Conservation (phyloP, 2,329 filamentous ascomycete species). For the Claviceps humidiphila region DNA sequence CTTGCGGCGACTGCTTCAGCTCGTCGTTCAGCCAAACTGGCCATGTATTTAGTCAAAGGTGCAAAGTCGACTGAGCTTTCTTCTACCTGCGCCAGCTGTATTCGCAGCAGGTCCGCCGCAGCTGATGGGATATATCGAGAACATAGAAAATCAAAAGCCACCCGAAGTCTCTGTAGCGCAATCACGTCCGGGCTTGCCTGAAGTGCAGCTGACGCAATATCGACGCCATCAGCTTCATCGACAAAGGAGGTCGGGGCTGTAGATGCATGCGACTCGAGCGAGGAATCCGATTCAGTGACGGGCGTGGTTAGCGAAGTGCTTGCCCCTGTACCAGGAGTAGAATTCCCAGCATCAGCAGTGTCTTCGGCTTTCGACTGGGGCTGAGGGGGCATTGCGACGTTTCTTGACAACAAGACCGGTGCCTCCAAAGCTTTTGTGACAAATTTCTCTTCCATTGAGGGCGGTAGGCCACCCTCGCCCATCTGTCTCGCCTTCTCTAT, state of each 20-base stretch:
- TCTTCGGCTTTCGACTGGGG: conserved; percentile 6
- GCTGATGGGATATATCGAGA: conserved; percentile 42
- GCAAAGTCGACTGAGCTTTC: conserved; percentile 45
- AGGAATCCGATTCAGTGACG: conserved; percentile 22
- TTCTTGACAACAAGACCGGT: conserved; percentile 57
- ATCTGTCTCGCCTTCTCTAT: conserved; percentile 60
- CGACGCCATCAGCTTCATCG: conserved; percentile 18
- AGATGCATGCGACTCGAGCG: conserved; percentile 25
- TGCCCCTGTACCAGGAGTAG: conserved; percentile 13
- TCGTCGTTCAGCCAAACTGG: conserved; percentile 51
- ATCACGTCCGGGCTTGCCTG: conserved; percentile 35
- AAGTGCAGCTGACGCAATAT: conserved; percentile 27
- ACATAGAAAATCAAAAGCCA: conserved; percentile 52
- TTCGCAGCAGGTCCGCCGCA: conserved; percentile 28
- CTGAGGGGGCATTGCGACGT: conserved; percentile 28
- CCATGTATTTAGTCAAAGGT: conserved; percentile 57
- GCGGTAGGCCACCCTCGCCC: conserved; percentile 51
- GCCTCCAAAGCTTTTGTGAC: conserved; percentile 63
- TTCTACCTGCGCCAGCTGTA: conserved; percentile 23
- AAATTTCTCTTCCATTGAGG: conserved; percentile 76
- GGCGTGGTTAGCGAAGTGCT: conserved; percentile 30
- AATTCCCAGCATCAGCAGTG: conserved; percentile 10
- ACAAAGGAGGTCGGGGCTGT: conserved; percentile 33
- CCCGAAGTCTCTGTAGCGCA: conserved; percentile 49
- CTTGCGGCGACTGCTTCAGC: conserved; percentile 59